Evolutionary conservation across 352 stramenopile species (phyloP).

Genomic region (Plasmopara viticola): DNA sequence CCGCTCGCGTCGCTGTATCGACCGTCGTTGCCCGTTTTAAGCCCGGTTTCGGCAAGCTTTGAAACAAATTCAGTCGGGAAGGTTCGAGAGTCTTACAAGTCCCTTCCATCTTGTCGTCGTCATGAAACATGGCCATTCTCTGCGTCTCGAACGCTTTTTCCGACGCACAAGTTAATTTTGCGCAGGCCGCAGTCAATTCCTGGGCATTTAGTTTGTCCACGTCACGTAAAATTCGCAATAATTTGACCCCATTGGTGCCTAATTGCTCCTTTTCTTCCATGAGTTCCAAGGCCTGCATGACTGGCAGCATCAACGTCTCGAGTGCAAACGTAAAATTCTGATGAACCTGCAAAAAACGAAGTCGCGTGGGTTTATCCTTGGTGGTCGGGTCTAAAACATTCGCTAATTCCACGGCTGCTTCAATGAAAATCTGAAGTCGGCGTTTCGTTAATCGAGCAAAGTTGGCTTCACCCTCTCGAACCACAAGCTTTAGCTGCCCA

Average conservation of each 20-base stretch:
- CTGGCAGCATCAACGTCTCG: slow-evolving; percentile 55
- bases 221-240: slow-evolving; percentile 40
- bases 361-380: slow-evolving; percentile 19
- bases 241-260: slow-evolving; percentile 35
- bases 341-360: slow-evolving; percentile 56
- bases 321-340: slow-evolving; percentile 65
- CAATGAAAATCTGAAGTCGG: slow-evolving; percentile 59
- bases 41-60: slow-evolving; percentile 10
- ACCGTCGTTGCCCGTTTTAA: slow-evolving; percentile 22
- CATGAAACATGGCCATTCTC: slow-evolving; percentile 39
- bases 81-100: slow-evolving; percentile 7
- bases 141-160: slow-evolving; percentile 49
- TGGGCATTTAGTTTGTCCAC: slow-evolving; percentile 30
- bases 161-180: slow-evolving; percentile 33
- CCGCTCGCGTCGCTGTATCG: slow-evolving; percentile 26
- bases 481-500: slow-evolving; percentile 68
- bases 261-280: slow-evolving; percentile 38
- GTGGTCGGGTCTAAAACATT: slow-evolving; percentile 26
- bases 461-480: slow-evolving; percentile 71
- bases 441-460: slow-evolving; percentile 69
- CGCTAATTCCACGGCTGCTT: slow-evolving; percentile 48
- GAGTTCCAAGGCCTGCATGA: slow-evolving; percentile 48
- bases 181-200: slow-evolving; percentile 29
- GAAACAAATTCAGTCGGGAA: slow-evolving; percentile 18
- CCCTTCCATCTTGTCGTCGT: slow-evolving; percentile 4